Conservation (phyloP, 176 grass and related monocot species). For the Calamus simplicifolius region DNA sequence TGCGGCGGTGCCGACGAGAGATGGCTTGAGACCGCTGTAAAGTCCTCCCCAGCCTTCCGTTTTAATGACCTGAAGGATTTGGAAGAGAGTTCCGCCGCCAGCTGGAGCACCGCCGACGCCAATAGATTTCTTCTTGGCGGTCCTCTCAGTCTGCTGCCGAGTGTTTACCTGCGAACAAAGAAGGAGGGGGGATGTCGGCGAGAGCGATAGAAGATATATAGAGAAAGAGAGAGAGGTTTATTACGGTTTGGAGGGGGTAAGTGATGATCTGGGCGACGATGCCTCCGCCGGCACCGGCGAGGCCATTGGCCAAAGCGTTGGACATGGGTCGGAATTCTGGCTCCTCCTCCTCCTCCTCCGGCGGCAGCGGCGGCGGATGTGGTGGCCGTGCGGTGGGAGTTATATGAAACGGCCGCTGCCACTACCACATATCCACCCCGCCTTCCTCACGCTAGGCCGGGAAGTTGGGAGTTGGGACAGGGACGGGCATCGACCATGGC, state of each 20-base stretch:
- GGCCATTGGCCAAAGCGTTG: slow-evolving; percentile 70
- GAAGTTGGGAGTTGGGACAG: too few species aligned
- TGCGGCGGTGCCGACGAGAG: slow-evolving; percentile 78
- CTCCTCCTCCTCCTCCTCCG: too few species aligned
- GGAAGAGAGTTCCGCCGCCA: slow-evolving; percentile 38
- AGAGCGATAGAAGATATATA: not conserved
- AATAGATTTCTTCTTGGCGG: slow-evolving; percentile 39
- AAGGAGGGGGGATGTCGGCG: not conserved
- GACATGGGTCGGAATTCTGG: slow-evolving; percentile 33
- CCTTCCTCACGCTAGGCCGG: too few species aligned
- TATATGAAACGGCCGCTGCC: too few species aligned
- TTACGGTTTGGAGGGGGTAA: slow-evolving; percentile 82
- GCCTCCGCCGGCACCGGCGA: slow-evolving; percentile 71
- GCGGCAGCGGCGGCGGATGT: too few species aligned
- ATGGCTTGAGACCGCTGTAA: slow-evolving; percentile 93
- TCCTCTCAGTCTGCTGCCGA: slow-evolving; percentile 90
- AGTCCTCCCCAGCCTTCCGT: slow-evolving; percentile 85
- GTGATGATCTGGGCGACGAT: slow-evolving; percentile 97
- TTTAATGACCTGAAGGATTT: slow-evolving; percentile 79
- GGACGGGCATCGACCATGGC: too few species aligned
- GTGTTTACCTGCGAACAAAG: slow-evolving; percentile 61
- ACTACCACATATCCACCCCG: too few species aligned
- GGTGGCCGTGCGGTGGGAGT: too few species aligned
- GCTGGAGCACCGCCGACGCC: slow-evolving; percentile 5
- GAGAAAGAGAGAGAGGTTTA: not conserved